phyloP scores from a whole-genome alignment of 371 early-diverging fungal species.

The Mortierella sp. region DNA sequence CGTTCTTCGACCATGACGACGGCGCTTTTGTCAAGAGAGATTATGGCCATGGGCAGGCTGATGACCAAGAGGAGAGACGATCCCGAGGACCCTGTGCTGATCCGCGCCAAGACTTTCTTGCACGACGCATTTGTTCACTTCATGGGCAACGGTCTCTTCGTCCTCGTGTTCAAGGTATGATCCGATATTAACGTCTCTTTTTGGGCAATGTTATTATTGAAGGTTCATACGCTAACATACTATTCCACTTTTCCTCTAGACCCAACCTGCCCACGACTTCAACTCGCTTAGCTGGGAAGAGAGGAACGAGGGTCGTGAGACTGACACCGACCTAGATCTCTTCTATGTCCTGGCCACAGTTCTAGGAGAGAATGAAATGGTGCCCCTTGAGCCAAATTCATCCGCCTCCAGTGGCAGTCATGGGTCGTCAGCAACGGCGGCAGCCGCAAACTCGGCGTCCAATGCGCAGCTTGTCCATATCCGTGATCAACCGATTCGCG shows the following conservation, averaged over 20 bases:
- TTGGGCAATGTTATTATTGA: neutral
- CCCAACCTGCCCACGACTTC: conserved; percentile 58
- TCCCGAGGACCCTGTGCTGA: conserved; percentile 62
- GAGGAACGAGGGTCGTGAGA: conserved; percentile 16
- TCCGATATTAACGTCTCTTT: too few species aligned
- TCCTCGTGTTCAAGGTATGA: conserved; percentile 66
- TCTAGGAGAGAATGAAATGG: conserved; percentile 65
- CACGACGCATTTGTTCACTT: conserved; percentile 70
- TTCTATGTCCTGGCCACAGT: conserved; percentile 68
- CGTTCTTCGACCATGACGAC: conserved; percentile 72
- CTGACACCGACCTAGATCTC: conserved; percentile 62
- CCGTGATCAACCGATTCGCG: conserved; percentile 71
- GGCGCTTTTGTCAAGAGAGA: conserved; percentile 69
- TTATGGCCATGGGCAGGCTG: conserved; percentile 65
- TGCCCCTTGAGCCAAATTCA: conserved; percentile 59
- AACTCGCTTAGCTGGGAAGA: conserved; percentile 24
- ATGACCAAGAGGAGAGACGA: conserved; percentile 63
- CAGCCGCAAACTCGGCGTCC: neutral
- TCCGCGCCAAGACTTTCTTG: conserved; percentile 67
- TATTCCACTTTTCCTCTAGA: conserved; percentile 32
- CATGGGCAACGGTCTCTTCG: conserved; percentile 71
- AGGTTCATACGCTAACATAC: neutral
- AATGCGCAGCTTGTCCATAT: conserved; percentile 58
- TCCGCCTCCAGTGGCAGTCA: neutral
- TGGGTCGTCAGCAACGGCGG: neutral